Conservation (phyloP, 2,329 filamentous ascomycete genomes). For the Claviceps cyperi region DNA sequence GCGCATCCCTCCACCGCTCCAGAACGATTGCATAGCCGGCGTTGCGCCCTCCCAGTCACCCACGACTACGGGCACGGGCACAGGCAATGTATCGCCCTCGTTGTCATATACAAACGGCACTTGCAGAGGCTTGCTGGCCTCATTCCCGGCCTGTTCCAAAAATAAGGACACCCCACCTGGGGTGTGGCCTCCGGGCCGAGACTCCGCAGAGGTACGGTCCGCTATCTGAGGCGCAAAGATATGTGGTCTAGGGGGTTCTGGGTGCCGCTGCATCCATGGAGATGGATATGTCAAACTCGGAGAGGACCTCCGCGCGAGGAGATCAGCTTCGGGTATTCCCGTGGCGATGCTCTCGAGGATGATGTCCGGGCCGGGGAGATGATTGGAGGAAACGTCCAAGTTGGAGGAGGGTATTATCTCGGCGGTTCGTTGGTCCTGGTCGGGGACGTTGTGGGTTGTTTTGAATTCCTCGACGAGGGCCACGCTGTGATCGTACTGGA, state of each 20-base stretch:
- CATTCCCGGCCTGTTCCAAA: conserved; percentile 13
- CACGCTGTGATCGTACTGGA: conserved; percentile 16
- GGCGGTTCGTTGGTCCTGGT: conserved; percentile 12
- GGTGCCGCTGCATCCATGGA: background rate
- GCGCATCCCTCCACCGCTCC: conserved; percentile 1
- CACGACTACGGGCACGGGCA: conserved; percentile 2
- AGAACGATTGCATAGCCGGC: conserved; percentile 5
- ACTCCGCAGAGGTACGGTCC: background rate
- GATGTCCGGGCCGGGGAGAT: conserved; percentile 13
- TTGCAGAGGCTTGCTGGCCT: conserved; percentile 8
- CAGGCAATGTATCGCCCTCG: conserved; percentile 8
- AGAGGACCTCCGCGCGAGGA: conserved; percentile 4
- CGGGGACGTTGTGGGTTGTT: conserved; percentile 15
- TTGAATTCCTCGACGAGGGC: conserved; percentile 18
- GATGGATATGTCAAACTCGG: background rate
- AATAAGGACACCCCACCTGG: conserved; percentile 15
- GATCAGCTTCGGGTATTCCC: conserved; percentile 10
- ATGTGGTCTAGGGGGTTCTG: background rate
- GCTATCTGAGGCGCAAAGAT: conserved; percentile 1
- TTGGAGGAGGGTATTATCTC: conserved; percentile 6
- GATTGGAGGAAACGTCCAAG: conserved; percentile 6
- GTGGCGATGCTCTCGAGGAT: conserved; percentile 14
- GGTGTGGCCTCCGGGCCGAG: conserved; percentile 9
- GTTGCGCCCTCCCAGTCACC: conserved; percentile 10
- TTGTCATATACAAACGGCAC: conserved; percentile 10